Conservation (phyloP, 2,329 filamentous ascomycete genomes). For the Alternaria brassicae region DNA sequence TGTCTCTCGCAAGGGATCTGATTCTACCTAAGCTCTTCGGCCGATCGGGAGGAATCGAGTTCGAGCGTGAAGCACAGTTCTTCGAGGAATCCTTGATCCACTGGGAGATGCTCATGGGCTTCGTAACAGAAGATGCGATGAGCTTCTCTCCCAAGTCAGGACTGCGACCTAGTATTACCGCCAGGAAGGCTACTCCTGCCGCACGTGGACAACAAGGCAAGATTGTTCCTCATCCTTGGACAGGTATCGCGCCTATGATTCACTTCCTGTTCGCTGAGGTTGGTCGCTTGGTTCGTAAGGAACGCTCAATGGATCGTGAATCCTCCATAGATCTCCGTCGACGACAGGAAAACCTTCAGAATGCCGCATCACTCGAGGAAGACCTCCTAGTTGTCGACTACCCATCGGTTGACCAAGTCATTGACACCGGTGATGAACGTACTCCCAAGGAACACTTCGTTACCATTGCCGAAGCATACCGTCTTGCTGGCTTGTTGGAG, state of each 20-base stretch:
- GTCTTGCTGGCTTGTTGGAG: slow-evolving; percentile 61
- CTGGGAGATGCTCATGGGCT: slow-evolving; percentile 66
- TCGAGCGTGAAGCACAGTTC: slow-evolving; percentile 55
- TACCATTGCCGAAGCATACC: slow-evolving; percentile 61
- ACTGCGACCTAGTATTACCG: slow-evolving; percentile 30
- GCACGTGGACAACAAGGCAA: slow-evolving; percentile 43
- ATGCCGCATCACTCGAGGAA: slow-evolving; percentile 55
- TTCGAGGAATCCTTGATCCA: slow-evolving; percentile 64
- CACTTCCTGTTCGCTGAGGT: slow-evolving; percentile 57
- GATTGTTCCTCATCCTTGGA: slow-evolving; percentile 59
- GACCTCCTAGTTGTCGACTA: slow-evolving; percentile 57
- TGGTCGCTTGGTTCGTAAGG: slow-evolving; percentile 53
- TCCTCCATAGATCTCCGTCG: slow-evolving; percentile 39
- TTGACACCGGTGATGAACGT: slow-evolving; percentile 60
- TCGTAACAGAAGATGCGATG: slow-evolving; percentile 57
- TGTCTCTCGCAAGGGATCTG: slow-evolving; percentile 56
- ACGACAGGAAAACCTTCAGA: slow-evolving; percentile 47
- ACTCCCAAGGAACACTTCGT: slow-evolving; percentile 63
- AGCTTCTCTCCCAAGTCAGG: slow-evolving; percentile 41
- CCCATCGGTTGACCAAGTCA: slow-evolving; percentile 56
- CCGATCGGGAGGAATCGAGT: slow-evolving; percentile 39
- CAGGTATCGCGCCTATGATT: slow-evolving; percentile 55
- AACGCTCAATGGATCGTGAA: slow-evolving; percentile 41
- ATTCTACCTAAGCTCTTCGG: slow-evolving; percentile 55
- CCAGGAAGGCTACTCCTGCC: slow-evolving; percentile 29